Base-by-base conservation (phyloP, 208 protist species). In the Wallacemonas sp. region DNA sequence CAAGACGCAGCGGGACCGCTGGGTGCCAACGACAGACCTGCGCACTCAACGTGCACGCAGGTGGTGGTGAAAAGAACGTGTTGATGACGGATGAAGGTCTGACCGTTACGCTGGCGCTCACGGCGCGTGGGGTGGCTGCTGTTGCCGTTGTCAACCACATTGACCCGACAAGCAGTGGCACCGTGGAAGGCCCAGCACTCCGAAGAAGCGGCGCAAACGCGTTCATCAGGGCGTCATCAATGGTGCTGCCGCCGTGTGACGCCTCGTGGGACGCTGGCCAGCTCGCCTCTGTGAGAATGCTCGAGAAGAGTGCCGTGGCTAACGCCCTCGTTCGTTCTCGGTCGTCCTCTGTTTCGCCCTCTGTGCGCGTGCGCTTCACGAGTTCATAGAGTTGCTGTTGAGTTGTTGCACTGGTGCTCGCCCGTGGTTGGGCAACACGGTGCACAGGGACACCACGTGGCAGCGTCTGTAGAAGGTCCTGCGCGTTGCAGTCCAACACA, bases 21-120 rank as follows among this genome's bases (percentile, higher is more conserved):
- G 67, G 41, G n/a, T 66, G 57, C 67, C 74, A 79, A 41, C 70
- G 64, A 26, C 64, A 57, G 30, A n/a, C 3, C 50, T 57, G 50
- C 32, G 8, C 50, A 37, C 29, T 8, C 50, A 80, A 17, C 22
- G 74, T 65, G 15, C 60, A 33, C 1, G 60, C 44, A 30, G 70
- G 64, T 34, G 67, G 27, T 13, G 74, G 74, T n/a, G 55, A 62
- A 46, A 62, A 62, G 50, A 62, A 42, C 5, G 22, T 15, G 4
- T 46, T 29, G 29, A 62, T 46, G 10, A 59, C 9, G 19, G 50
- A 57, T 32, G 15, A 19, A 22, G 17, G 9, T 9, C 8, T 22
- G 9, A 26, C 17, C 9, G 9, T 19, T 12, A 5, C 19, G 42
- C 42, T 19, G 42, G 19, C 17, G 42, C 42, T 48, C n/a, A n/a